Percentiles rank a stretch among this genome's conserved stretches.
phyloP scores from a whole-genome alignment of 305 asterid species.

The Fraxinus greggii region DNA sequence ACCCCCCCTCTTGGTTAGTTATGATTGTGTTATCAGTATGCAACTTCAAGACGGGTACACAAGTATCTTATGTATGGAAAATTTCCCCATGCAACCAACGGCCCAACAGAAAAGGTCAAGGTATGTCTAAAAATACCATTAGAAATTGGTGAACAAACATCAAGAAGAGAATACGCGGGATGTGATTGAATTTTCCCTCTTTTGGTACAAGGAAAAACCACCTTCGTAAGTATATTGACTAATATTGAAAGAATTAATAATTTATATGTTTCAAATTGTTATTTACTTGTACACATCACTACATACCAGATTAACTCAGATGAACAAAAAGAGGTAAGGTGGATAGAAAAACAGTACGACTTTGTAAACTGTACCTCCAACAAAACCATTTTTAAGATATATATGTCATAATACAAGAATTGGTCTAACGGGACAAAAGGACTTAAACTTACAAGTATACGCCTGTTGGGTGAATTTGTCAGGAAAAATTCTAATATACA shows the following conservation, averaged over 20 bases:
- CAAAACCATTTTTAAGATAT: constrained; percentile 25
- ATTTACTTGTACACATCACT: constrained; percentile 16
- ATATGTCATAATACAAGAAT: constrained; percentile 31
- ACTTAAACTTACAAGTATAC: constrained; percentile 46
- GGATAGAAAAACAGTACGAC: constrained; percentile 13
- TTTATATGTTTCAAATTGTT: constrained; percentile 12
- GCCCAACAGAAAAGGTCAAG: background rate
- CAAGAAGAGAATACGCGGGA: background rate
- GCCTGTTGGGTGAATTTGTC: constrained; percentile 37
- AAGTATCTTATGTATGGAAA: background rate
- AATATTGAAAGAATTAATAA: background rate
- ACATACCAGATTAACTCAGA: background rate
- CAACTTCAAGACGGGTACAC: background rate
- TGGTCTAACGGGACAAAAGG: constrained; percentile 30
- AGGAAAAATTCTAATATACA: constrained; percentile 39
- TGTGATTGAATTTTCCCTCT: background rate
- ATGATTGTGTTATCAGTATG: too few species aligned
- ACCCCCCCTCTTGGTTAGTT: too few species aligned
- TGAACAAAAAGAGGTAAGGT: background rate
- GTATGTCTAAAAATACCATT: background rate
- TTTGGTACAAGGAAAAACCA: background rate
- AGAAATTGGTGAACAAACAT: background rate
- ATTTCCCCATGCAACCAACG: background rate
- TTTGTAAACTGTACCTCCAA: constrained; percentile 20
- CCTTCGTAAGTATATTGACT: background rate